Conservation (phyloP, 2,329 filamentous ascomycete species). For the Aureobasidium sp. region DNA sequence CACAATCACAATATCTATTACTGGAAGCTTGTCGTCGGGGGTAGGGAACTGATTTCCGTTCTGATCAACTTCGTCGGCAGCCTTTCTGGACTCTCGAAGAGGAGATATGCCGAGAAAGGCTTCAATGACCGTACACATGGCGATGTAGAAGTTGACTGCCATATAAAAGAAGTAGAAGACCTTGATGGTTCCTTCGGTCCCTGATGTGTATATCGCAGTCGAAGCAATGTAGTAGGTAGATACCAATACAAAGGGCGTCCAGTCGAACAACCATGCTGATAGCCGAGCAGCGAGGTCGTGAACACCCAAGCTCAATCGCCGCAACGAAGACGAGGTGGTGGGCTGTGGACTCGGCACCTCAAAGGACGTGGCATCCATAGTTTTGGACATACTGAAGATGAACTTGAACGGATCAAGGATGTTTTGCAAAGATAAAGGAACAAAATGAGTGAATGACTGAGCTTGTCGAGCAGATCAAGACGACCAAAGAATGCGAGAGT, state of each 20-base stretch:
- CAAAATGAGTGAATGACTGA: neutral
- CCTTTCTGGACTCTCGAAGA: constrained; percentile 24
- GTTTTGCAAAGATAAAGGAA: neutral
- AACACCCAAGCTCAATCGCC: neutral
- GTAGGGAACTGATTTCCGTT: constrained; percentile 21
- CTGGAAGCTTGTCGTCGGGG: constrained; percentile 31
- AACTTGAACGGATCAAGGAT: neutral
- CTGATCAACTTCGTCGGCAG: constrained; percentile 25
- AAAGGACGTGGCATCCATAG: neutral
- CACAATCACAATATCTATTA: constrained; percentile 43
- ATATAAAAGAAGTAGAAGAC: constrained; percentile 31
- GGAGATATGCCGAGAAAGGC: constrained; percentile 28
- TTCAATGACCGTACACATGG: constrained; percentile 24
- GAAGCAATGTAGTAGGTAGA: constrained; percentile 26
- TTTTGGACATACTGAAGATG: neutral
- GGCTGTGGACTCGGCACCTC: neutral
- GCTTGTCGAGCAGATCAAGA: neutral
- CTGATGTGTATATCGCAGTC: constrained; percentile 27
- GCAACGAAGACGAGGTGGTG: neutral
- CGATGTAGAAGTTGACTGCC: constrained; percentile 28
- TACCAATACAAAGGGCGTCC: constrained; percentile 26
- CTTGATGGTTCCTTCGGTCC: constrained; percentile 23
- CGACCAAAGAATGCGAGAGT: neutral
- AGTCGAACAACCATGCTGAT: constrained; percentile 27
- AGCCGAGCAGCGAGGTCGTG: constrained; percentile 1